Conservation (phyloP, 164 flowering plant species). For the Euptelea pleiosperma region DNA sequence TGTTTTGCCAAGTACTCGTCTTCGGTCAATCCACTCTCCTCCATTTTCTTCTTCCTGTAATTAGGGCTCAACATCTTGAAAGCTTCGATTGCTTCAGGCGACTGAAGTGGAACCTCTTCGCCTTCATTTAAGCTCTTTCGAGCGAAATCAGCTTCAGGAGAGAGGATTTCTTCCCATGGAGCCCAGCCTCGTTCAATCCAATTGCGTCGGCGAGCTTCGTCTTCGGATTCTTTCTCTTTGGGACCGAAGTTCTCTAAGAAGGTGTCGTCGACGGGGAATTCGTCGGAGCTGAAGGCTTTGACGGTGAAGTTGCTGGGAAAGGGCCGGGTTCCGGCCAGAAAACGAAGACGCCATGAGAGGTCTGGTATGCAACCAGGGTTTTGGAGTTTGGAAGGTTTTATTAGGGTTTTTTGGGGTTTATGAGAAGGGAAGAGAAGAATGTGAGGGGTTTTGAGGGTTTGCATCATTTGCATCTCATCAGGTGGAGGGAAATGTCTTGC, state of each 20-base stretch:
- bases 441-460: slow-evolving; percentile 11
- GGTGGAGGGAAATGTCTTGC: slow-evolving; percentile 19
- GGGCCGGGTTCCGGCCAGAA: slow-evolving; percentile 10
- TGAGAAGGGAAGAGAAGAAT: slow-evolving; percentile 13
- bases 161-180: slow-evolving; percentile 92
- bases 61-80: slow-evolving; percentile 71
- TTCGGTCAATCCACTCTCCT: slow-evolving; percentile 73
- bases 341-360: slow-evolving; percentile 12
- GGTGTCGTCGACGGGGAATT: slow-evolving; percentile 75
- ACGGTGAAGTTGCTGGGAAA: slow-evolving; percentile 13
- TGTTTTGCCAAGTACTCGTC: slow-evolving; percentile 76
- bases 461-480: too few species aligned
- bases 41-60: slow-evolving; percentile 65
- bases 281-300: slow-evolving; percentile 57
- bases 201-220: slow-evolving; percentile 69
- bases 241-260: slow-evolving; percentile 55
- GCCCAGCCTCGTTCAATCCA: slow-evolving; percentile 97
- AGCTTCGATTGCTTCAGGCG: slow-evolving; percentile 86
- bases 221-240: slow-evolving; percentile 65
- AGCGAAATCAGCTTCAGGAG: slow-evolving; percentile 89
- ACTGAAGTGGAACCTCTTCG: slow-evolving; percentile 71
- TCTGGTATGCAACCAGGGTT: slow-evolving; percentile 7
- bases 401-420: slow-evolving; percentile 25
- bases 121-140: slow-evolving; percentile 80
- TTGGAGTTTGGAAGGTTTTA: slow-evolving; percentile 23